Evolutionary conservation across 2,329 filamentous ascomycete species (phyloP), one percentile per base, ranked within the genome.

Genomic region (Fonsecaea nubica): DNA sequence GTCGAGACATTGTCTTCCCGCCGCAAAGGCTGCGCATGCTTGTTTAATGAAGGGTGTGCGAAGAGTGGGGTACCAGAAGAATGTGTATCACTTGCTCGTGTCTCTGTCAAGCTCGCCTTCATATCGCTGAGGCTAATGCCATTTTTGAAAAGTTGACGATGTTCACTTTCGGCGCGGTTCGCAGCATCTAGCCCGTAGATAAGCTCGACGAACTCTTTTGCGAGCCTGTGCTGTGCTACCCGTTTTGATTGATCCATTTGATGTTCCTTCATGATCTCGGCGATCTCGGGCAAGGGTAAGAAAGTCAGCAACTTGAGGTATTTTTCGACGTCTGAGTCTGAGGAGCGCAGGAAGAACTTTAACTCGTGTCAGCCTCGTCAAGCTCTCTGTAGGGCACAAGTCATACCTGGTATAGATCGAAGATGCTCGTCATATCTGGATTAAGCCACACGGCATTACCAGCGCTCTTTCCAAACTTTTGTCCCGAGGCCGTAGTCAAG

Each of bases 371-470:
- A 62, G 38, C 42, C 25, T 32, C 12, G 30, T 21, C 10, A 4
- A 15, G 45, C 32, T 12, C 9, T 3, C n/a, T 33, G 35, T 10
- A 5, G 62, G 53, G 30, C 2, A 21, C 52, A 10, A 15, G 21
- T 74, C 79, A 62, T 75, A 87, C 86, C 74, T 87, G 87, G 77
- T 98, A 98, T 0, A 98, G 83, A 65, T 98, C 92, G 74, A 94
- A 97, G 0, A 89, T 82, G 35, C 86, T 89, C 1, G 94, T 96
- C 85, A 92, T 86, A 73, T 90, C 88, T 61, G 85, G 84, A 77
- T 97, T 92, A 2, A 99, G 85, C 95, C 95, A 99, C 40, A 99
- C 80, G 2, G 94, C 93, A 77, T 98, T 98, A 32, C 93, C 94
- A 1, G 92, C 91, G 69, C 90, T 96, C 81, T 99, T 99, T 59